These are phyloP conservation scores for Daucus carota DNA, from an alignment of 129 eudicot species.

Conservation along the genomic window DNA sequence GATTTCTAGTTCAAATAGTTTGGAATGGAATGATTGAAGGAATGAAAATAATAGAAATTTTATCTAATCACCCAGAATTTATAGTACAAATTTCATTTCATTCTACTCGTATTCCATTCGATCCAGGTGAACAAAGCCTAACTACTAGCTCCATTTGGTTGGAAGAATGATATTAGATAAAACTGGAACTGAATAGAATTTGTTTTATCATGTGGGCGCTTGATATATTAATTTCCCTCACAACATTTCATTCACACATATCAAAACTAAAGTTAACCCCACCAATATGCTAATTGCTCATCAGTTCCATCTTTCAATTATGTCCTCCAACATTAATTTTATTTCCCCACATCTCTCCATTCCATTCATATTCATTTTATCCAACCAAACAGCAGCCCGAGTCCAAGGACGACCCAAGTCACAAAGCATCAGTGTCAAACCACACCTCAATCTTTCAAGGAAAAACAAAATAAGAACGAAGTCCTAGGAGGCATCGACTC, in stretches of 20 bases:
- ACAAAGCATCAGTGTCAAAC: neutral
- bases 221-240: neutral
- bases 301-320: neutral
- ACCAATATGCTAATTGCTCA: neutral
- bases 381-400: neutral
- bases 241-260: neutral
- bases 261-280: neutral
- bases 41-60: too few relatives aligned
- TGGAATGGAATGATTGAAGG: too few relatives aligned
- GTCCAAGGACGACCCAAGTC: neutral
- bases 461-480: neutral
- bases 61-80: too few relatives aligned
- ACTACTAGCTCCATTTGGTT: neutral
- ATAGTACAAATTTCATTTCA: too few relatives aligned
- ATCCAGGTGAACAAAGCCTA: too few relatives aligned
- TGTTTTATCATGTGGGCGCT: neutral
- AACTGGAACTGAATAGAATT: too few relatives aligned
- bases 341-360: neutral
- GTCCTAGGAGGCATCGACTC: neutral
- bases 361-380: neutral
- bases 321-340: neutral
- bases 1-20: too few relatives aligned
- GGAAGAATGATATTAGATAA: neutral
- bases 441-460: neutral
- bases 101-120: too few relatives aligned